Base-by-base conservation (phyloP, 2,329 filamentous ascomycete species). In the Xylariaceae sp. region DNA sequence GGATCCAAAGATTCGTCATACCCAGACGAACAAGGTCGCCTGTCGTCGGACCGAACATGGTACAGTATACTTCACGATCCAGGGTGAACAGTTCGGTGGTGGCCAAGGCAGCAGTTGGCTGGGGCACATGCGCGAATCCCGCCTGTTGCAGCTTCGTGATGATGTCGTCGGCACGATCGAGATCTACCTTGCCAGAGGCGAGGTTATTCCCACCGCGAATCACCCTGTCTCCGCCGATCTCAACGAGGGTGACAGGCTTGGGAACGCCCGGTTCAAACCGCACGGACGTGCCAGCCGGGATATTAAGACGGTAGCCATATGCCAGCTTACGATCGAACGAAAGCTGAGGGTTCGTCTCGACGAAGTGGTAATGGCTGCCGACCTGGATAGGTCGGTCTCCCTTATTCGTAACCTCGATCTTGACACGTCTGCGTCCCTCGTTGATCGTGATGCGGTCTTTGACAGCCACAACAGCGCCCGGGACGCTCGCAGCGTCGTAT, bases 281-380 rank as follows among this genome's bases (percentile, higher is more conserved):
- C 37, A 96, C 87, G 6, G 91, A 95, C 0, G 92, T 97, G 42
- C 93, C 93, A 0, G 93, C 92, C 1, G 93, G 80, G 59, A 97
- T 94, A 70, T 97, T 92, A 11, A 97, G 81, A 9, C 92, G 84
- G 75, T 85, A 96, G 4, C 93, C 93, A 70, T 94, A 94, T 0
- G 92, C 85, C 65, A 84, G 85, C 53, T 84, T 77, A 30, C 93
- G 89, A 75, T 97, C 93, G 73, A 97, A 97, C 62, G 89, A 84
- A 54, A 97, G 82, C 73, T 90, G 85, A 0, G 92, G 90, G 74
- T 97, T 97, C n/a, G 87, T 88, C 77, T 97, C 93, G 70, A 96
- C 85, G 73, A 97, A 96, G 75, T 97, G 93, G 73, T 96, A 97
- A 75, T 97, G 93, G 37, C 91, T 96, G 37, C 93, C 93, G 61